Conservation (phyloP, 768 basidiomycete genomes). For the Tubosaeta sp. region DNA sequence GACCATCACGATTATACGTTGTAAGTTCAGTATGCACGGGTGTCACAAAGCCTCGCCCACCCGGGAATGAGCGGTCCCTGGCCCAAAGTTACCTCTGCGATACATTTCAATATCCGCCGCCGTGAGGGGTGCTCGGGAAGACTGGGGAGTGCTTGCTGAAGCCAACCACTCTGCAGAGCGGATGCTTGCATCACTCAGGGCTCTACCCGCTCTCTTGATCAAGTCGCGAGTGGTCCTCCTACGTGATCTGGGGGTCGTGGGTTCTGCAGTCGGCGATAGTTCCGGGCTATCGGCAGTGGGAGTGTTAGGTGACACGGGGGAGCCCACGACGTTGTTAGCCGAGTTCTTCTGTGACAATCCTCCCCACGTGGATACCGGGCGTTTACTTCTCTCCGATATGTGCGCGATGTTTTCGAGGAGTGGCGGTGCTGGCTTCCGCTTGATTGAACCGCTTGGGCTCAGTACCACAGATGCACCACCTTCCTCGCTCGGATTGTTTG, state of each 20-base stretch:
- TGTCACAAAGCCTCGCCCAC: not conserved
- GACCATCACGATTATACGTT: conserved; percentile 26
- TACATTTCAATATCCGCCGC: conserved; percentile 24
- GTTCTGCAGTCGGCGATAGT: not conserved
- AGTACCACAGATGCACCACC: conserved; percentile 2
- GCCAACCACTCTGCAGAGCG: conserved; percentile 31
- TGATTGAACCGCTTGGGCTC: conserved; percentile 23
- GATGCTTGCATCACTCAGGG: conserved; percentile 25
- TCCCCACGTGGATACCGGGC: conserved; percentile 20
- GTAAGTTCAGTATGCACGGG: conserved; percentile 15
- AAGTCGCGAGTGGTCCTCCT: conserved; percentile 14
- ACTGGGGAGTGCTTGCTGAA: conserved; percentile 16
- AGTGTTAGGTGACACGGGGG: conserved; percentile 6
- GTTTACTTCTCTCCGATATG: conserved; percentile 3
- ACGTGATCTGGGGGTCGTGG: conserved; percentile 9
- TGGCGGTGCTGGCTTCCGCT: conserved; percentile 29
- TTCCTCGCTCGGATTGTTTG: conserved; percentile 11
- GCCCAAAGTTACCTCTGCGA: conserved; percentile 14
- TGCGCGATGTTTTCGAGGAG: conserved; percentile 17
- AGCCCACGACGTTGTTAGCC: not conserved
- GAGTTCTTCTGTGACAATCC: conserved; percentile 14
- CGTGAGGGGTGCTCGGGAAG: conserved; percentile 12
- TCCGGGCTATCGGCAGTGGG: conserved; percentile 5
- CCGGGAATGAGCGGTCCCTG: not conserved
- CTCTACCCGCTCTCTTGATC: conserved; percentile 18